Evolutionary conservation across 2,329 filamentous ascomycete genomes (phyloP), one percentile per base, ranked within the genome.

Genomic region (Endoconidiophora laricicola): DNA sequence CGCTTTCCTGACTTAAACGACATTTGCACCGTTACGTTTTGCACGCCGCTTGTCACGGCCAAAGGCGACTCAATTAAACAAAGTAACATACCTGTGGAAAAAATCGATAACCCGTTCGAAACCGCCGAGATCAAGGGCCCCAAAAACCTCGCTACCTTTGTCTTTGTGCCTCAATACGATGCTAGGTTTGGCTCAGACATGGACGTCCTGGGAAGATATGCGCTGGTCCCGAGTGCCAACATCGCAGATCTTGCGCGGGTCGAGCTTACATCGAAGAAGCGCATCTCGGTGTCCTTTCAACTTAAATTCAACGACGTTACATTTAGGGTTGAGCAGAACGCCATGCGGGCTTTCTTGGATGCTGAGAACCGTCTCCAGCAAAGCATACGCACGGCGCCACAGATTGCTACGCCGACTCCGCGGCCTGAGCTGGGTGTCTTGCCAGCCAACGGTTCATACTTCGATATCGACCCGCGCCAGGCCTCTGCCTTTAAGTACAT

Each of bases 401-500:
- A 33, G 5, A 12, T 29, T 10, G 26, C 12, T 33, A 10, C 26
- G 12, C 26, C 26, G 26, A 33, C 7, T 10, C 26, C 26, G 26
- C 26, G 26, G 26, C 44, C 42, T 20, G 16, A 24, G 7, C 9
- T 23, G 0, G 50, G 46, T 18, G 29, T 29, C 10, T 33, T 48
- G 7, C 45, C 46, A 7, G 14, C 16, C 4, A 46, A 47, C 4
- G 22, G 44, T 7, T 20, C 14, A 12, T 23, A 46, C 18, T 49
- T 47, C 10, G 39, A 46, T 6, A 29, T 39, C 10, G 47, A 50
- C 40, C 39, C 37, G 2, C 47, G 47, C 12, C 49, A 50, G n/a
- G 37, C 46, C 2, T 44, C 52, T 2, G 64, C 58, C 0, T 66
- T 66, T 29, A 40, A 56, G 3, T 65, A 60, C 58, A 57, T 66